Evolutionary conservation across 306 rosid species (phyloP).

Genomic region (Prosopis cineraria): DNA sequence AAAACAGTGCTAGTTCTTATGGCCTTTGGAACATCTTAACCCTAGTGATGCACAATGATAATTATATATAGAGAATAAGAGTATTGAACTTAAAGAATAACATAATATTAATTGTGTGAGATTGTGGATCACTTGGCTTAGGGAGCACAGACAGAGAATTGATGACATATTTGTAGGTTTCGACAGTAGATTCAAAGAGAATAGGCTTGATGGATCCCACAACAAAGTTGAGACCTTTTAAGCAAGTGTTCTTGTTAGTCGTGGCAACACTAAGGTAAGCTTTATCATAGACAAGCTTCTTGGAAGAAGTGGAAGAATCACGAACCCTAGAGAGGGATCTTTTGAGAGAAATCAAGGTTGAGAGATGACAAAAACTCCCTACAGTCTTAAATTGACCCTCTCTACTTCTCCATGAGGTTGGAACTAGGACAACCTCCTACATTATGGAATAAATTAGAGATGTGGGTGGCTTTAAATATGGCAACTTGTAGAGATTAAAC

Average conservation of each 20-base stretch:
- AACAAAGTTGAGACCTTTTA: slow-evolving; percentile 74
- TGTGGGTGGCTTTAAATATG: slow-evolving; percentile 60
- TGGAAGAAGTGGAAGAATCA: slow-evolving; percentile 16
- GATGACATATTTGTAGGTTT: slow-evolving; percentile 64
- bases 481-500: slow-evolving; percentile 66
- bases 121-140: slow-evolving; percentile 19
- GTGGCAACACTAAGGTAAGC: slow-evolving; percentile 79
- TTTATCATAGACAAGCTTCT: slow-evolving; percentile 53
- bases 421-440: slow-evolving; percentile 31
- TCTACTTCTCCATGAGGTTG: slow-evolving; percentile 63
- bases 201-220: slow-evolving; percentile 65
- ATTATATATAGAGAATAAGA: not conserved
- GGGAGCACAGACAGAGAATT: slow-evolving; percentile 68
- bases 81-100: not conserved
- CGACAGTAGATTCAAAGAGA: slow-evolving; percentile 47
- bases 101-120: no score
- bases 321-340: slow-evolving; percentile 56
- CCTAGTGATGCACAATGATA: not conserved
- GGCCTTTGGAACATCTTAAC: slow-evolving; percentile 28
- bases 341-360: slow-evolving; percentile 52
- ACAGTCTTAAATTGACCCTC: slow-evolving; percentile 70
- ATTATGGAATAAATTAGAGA: slow-evolving; percentile 47
- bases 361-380: slow-evolving; percentile 70
- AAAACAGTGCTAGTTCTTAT: slow-evolving; percentile 46
- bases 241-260: slow-evolving; percentile 83